A percentile compares a stretch with the other conserved stretches of the same genome.
phyloP scores from a whole-genome alignment of 805 yeast species.

The Lipomyces orientalis region DNA sequence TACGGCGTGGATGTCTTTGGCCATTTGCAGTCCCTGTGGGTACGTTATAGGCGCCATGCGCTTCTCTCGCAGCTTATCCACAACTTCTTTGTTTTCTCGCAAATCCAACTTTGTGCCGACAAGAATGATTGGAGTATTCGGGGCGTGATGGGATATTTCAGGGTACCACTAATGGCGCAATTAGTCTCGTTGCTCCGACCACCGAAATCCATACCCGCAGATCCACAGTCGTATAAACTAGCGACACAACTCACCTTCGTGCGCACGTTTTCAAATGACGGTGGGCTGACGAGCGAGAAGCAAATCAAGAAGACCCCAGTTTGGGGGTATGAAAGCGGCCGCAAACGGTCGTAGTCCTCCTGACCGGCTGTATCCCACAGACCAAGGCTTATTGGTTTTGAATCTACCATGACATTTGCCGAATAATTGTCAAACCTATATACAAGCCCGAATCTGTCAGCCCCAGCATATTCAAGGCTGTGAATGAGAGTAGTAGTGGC shows the following conservation, averaged over 20 bases:
- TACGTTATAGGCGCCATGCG: constrained; percentile 65
- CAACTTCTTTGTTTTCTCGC: constrained; percentile 78
- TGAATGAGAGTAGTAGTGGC: neutral
- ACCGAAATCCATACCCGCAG: neutral
- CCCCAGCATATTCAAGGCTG: neutral
- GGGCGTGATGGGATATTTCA: constrained; percentile 83
- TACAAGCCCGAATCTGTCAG: neutral
- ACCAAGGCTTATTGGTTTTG: constrained; percentile 81
- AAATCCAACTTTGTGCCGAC: constrained; percentile 91
- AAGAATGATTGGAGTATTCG: constrained; percentile 67
- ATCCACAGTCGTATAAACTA: neutral
- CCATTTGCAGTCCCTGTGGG: constrained; percentile 68
- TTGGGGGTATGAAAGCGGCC: constrained; percentile 91
- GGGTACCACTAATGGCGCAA: constrained; percentile 63
- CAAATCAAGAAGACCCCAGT: constrained; percentile 87
- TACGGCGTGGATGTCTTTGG: constrained; percentile 73
- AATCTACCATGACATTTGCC: constrained; percentile 81
- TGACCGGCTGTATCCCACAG: constrained; percentile 98
- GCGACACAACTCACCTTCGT: constrained; percentile 52
- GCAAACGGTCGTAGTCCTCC: constrained; percentile 84
- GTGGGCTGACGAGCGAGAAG: constrained; percentile 81
- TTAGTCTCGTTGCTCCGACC: neutral
- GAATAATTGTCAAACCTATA: constrained; percentile 79
- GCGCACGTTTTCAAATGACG: constrained; percentile 78
- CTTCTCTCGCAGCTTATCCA: constrained; percentile 64